Base-by-base conservation (phyloP, 1,139 yeast species). In the Scheffersomyces parashehatae region DNA sequence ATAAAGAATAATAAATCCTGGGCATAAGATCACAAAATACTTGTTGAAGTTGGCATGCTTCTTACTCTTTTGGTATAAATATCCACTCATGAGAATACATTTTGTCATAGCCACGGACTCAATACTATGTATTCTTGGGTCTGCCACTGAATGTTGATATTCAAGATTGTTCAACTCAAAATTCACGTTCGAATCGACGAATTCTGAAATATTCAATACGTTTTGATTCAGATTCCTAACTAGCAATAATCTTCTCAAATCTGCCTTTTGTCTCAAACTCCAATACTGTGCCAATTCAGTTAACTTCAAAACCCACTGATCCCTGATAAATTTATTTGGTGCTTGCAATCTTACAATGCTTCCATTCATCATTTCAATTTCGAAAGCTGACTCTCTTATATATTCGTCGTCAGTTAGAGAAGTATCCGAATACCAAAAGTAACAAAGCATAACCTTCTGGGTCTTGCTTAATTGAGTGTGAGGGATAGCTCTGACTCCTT, bases 31-130 rank as follows among this genome's bases (percentile, higher is more conserved):
- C 11, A 81, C 89, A 59, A 69, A 85, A 55, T 70, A 79, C 47
- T 78, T 79, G 38, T 67, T 69, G 62, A 88, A 89, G 31, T 81
- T 72, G 1, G 88, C 65, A 58, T 86, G 91, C 56, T 82, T 86
- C 48, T 79, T 81, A 4, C 82, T 75, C 55, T 89, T 89, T 51
- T 81, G 82, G 57, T 77, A 88, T 34, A 90, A 60, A 34, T 71
- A 62, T 0, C 97, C 97, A 49, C 81, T 77, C 66, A 67, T 65
- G 24, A 83, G 66, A 10, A 89, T 67, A n/a, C 83, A 73, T 15
- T 82, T 75, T 28, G 82, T 73, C 65, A 85, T 70, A 0, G 91
- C 71, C 37, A 82, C 58, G 4, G 83, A 68, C 20, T 85, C 81
- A 31, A 83, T 75, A 48, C 81, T 77, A 58, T 78, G 79, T 2